Percentiles rank a stretch among this genome's conserved stretches.
Conservation (phyloP, 78 protist species). For the Dictyostelium capitatum region DNA sequence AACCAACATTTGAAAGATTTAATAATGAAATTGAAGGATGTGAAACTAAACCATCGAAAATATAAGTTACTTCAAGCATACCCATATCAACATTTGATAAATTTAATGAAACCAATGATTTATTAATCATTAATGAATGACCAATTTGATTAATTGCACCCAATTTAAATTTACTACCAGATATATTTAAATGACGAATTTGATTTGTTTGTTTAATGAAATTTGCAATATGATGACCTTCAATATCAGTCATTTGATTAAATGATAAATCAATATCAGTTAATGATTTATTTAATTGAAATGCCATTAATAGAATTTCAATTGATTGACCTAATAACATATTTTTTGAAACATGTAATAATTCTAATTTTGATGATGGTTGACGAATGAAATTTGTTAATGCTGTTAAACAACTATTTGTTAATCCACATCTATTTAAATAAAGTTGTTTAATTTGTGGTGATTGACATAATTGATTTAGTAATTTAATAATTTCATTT, state of each 20-base stretch:
- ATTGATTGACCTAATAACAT: not conserved
- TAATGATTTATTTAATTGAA: not conserved
- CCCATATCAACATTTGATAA: not conserved
- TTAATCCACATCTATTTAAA: slow-evolving; percentile 4
- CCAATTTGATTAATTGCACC: not conserved
- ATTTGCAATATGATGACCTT: not conserved
- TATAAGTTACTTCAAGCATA: not conserved
- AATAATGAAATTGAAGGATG: slow-evolving; percentile 15
- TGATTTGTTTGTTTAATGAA: not conserved
- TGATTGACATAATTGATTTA: not conserved
- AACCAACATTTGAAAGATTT: slow-evolving; percentile 12
- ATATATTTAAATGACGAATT: not conserved
- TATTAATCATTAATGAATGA: not conserved
- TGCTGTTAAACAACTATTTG: not conserved
- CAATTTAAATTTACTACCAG: slow-evolving; percentile 1
- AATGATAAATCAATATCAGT: slow-evolving; percentile 1
- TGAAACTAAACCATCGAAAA: slow-evolving; percentile 10
- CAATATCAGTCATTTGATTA: not conserved
- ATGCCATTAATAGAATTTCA: not conserved
- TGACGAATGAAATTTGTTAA: slow-evolving; percentile 4
- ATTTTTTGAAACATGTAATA: not conserved
- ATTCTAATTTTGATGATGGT: not conserved
- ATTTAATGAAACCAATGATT: not conserved
- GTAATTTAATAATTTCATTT: not conserved
- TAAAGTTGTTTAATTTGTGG: slow-evolving; percentile 3